phyloP scores from a whole-genome alignment of 1,284 basidiomycete species.

The Tilletiopsis washingtonensis region DNA sequence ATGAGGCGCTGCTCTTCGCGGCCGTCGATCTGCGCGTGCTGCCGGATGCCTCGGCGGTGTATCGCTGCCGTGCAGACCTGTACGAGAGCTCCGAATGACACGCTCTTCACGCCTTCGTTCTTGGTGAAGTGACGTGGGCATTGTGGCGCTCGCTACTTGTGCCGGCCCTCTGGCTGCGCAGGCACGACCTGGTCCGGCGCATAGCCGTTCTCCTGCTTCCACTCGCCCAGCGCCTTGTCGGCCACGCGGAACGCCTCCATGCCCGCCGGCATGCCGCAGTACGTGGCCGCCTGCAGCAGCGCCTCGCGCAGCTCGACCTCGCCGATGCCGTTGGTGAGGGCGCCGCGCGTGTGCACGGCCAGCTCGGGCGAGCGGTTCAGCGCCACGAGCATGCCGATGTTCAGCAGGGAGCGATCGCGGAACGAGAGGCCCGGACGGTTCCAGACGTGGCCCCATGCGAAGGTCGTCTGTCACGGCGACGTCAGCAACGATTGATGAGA shows the following conservation, averaged over 20 bases:
- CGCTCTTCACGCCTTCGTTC: too few species aligned
- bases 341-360: not conserved
- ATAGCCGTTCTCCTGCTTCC: too few species aligned
- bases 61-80: slow-evolving; percentile 27
- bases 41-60: slow-evolving; percentile 22
- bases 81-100: too few species aligned
- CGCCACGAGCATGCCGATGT: slow-evolving; percentile 12
- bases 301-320: not conserved
- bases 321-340: not conserved
- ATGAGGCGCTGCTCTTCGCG: slow-evolving; percentile 30
- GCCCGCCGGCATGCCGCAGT: not conserved
- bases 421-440: slow-evolving; percentile 12
- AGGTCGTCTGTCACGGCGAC: too few species aligned
- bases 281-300: not conserved
- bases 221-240: too few species aligned
- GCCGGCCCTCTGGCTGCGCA: too few species aligned
- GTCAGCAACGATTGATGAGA: too few species aligned
- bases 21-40: slow-evolving; percentile 28
- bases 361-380: not conserved
- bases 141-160: too few species aligned
- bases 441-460: slow-evolving; percentile 20
- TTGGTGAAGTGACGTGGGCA: too few species aligned
- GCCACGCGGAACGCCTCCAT: not conserved
- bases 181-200: too few species aligned
- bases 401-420: slow-evolving; percentile 19